Conservation (phyloP, 176 grass and related monocot species). For the Zea luxurians region DNA sequence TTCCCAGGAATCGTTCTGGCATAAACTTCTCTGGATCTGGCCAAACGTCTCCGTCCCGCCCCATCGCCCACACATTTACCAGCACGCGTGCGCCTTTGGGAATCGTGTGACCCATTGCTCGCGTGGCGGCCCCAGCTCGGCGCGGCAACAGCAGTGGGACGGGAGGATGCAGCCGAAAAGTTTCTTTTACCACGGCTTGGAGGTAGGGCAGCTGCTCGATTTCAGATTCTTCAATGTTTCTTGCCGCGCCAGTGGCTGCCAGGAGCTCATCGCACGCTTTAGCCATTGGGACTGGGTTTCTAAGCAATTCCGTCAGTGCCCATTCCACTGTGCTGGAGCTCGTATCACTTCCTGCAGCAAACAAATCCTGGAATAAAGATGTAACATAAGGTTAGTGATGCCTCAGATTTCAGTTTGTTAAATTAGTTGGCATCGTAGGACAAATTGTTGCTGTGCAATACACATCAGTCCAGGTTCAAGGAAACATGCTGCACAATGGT, state of each 20-base stretch:
- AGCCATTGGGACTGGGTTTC: conserved; percentile 26
- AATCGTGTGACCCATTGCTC: conserved; percentile 16
- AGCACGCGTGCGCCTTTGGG: conserved; percentile 34
- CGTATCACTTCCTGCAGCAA: conserved; percentile 46
- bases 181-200: conserved; percentile 52
- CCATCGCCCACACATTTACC: conserved; percentile 44
- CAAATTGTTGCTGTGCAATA: no score
- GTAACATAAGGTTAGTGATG: background rate
- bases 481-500: no score
- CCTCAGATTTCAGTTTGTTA: background rate
- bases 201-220: conserved; percentile 42
- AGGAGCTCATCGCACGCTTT: conserved; percentile 29
- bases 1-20: conserved; percentile 40
- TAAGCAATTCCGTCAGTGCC: conserved; percentile 51
- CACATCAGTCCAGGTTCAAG: no score
- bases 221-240: conserved; percentile 41
- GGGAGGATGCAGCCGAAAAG: conserved; percentile 44
- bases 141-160: conserved; percentile 41
- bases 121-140: background rate
- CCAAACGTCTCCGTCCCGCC: conserved; percentile 25
- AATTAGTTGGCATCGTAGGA: background rate
- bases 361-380: conserved; percentile 45
- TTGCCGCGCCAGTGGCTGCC: background rate
- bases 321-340: conserved; percentile 51
- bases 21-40: conserved; percentile 34